Base-by-base conservation (phyloP, 2,329 filamentous ascomycete species). In the Endoconidiophora polonica region DNA sequence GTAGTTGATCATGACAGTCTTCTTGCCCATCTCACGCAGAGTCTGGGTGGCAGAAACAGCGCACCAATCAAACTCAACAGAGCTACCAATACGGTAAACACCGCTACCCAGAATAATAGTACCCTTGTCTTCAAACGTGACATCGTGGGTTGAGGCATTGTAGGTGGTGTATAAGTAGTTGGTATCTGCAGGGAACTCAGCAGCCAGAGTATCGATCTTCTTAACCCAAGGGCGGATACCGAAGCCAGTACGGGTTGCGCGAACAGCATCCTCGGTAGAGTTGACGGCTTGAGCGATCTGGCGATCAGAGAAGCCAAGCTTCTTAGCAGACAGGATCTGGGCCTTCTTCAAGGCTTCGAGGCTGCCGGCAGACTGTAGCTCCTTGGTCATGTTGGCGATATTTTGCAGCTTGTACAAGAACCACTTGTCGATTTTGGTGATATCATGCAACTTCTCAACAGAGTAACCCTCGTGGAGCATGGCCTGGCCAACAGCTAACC, bases 361-460 rank as follows among this genome's bases (percentile, higher is more conserved):
- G 60, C 80, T 83, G 57, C 87, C 88, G 54, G 86, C 79, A 29
- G 82, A 77, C 69, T 94, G 78, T 55, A 98, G 78, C 64, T 94
- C 85, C 57, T 78, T 79, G 54, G 83, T 86, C 70, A 83, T 88
- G 66, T 96, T 78, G 48, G 94, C 91, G 60, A 98, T 85, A 71
- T 96, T 96, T 69, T 94, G 81, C 47, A 98, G 79, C 76, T 98
- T 96, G 79, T 95, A 79, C 59, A 98, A 70, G 74, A 98, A 98
- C 91, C 91, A 96, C 69, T 94, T 94, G 71, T 96, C 91, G 60
- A 98, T 98, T 75, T 94, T 95, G 68, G 84, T 94, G 58, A 98
- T 71, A 5, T 95, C 86, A 63, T 96, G 87, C 14, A 98, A 74
- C 64, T 76, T 80, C 56, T 98, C 90, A 44, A 95, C 87, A 1